Base-by-base conservation (phyloP, 768 basidiomycete species). In the Kwoniella pini region DNA sequence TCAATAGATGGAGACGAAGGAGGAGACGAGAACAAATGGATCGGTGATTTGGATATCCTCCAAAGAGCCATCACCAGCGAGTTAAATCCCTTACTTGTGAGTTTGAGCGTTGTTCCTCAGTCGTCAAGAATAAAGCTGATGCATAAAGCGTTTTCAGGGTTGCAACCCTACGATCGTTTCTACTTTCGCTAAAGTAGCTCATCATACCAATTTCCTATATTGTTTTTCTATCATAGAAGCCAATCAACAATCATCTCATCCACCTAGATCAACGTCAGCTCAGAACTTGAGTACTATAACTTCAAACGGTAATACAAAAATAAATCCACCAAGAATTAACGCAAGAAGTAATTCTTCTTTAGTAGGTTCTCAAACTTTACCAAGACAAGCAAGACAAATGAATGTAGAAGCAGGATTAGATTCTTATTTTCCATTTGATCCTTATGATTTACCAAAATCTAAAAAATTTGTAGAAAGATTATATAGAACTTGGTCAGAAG, bases 361-460 rank as follows among this genome's bases (percentile, higher is more conserved):
- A 2, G 39, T 51, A n/a, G 48, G 60, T 12, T 68, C 57, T 15
- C 54, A 64, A 17, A 64, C 62, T 4, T 39, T 56, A 28, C 69
- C 65, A 49, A 62, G 65, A 19, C 61, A 69, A 54, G 72, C 72
- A 15, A 60, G 76, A 54, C 73, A 74, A 44, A 64, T 59, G 30
- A 71, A 73, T 43, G 51, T 71, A 15, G 84, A 84, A 51, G 81
- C 84, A 9, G 91, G 94, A 61, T 82, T 98, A 56, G 92, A 91
- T 73, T 86, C 87, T 11, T 98, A 97, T 81, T 99, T 99, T 82
- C 96, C 96, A 0, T 99, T 99, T 75, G 96, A 99, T 77, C 96
- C 96, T 2, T 98, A 91, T 81, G 89, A 87, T 60, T 85, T 99
- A 4, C 88, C 91, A 0, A 83, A 85, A 58, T 92, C 91, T 36